Evolutionary conservation across 345 rosid species (phyloP).

Genomic region (Brassica carinata): DNA sequence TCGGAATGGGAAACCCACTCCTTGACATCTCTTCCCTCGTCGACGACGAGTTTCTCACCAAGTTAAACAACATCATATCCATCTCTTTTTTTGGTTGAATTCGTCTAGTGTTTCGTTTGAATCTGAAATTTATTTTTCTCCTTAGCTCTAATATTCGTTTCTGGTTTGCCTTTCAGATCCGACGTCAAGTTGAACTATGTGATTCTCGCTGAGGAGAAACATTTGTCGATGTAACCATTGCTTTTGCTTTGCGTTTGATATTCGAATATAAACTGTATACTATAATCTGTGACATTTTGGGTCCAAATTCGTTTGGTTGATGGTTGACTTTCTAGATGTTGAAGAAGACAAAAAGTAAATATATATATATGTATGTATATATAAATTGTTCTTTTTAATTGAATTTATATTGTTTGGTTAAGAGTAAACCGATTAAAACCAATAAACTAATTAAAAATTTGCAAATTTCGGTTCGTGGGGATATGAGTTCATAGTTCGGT

Average conservation of each 20-base stretch:
- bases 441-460: no score
- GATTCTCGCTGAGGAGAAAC: conserved; percentile 92
- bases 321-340: no score
- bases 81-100: neutral
- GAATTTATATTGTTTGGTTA: no score
- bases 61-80: conserved; percentile 40
- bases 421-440: no score
- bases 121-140: neutral
- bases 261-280: no score
- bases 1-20: conserved; percentile 97
- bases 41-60: conserved; percentile 70
- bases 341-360: no score
- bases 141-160: neutral
- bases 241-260: neutral
- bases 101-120: neutral
- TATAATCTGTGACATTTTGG: no score
- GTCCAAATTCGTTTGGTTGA: no score
- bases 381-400: no score
- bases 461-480: no score
- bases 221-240: conserved; percentile 71
- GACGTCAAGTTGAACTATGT: conserved; percentile 84
- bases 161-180: conserved; percentile 53
- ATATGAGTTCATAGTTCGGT: no score
- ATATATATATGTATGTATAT: no score
- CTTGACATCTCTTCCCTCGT: conserved; percentile 92